phyloP scores from a whole-genome alignment of 2,329 filamentous ascomycete species.

The Phyllosticta citrichinensis region DNA sequence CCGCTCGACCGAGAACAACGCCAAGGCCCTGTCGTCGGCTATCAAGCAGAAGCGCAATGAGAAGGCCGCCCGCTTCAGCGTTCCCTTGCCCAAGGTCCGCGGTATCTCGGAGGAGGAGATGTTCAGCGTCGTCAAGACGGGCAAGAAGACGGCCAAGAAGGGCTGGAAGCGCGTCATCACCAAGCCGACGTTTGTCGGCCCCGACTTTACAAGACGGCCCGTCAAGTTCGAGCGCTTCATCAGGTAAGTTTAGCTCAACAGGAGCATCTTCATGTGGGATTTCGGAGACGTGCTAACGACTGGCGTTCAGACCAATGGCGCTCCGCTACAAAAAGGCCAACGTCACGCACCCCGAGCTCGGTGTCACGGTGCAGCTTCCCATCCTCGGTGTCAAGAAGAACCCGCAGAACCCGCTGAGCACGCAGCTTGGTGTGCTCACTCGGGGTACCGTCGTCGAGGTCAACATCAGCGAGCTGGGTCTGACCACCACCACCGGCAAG shows the following conservation, averaged over 20 bases:
- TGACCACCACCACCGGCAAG: conserved; percentile 53
- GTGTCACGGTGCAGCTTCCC: conserved; percentile 73
- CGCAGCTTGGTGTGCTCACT: conserved; percentile 80
- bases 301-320: conserved; percentile 40
- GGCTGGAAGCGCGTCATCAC: conserved; percentile 61
- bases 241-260: conserved; percentile 25
- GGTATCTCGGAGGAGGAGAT: conserved; percentile 94
- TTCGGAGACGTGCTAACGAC: not conserved
- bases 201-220: conserved; percentile 78
- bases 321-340: conserved; percentile 51
- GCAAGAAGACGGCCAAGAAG: conserved; percentile 89
- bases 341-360: conserved; percentile 64
- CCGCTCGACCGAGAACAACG: conserved; percentile 57
- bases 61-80: conserved; percentile 86
- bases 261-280: not conserved
- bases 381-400: conserved; percentile 66
- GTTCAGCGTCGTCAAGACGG: conserved; percentile 94
- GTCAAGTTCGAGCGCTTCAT: conserved; percentile 70
- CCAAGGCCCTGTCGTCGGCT: conserved; percentile 67
- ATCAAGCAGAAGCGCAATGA: conserved; percentile 89
- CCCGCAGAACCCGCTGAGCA: conserved; percentile 64
- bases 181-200: conserved; percentile 81
- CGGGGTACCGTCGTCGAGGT: conserved; percentile 70
- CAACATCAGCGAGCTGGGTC: conserved; percentile 82
- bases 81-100: conserved; percentile 87